Percentiles rank a stretch among this genome's conserved stretches.
Evolutionary conservation across 345 rosid genomes (phyloP).

Genomic region (Iberis pinnata): DNA sequence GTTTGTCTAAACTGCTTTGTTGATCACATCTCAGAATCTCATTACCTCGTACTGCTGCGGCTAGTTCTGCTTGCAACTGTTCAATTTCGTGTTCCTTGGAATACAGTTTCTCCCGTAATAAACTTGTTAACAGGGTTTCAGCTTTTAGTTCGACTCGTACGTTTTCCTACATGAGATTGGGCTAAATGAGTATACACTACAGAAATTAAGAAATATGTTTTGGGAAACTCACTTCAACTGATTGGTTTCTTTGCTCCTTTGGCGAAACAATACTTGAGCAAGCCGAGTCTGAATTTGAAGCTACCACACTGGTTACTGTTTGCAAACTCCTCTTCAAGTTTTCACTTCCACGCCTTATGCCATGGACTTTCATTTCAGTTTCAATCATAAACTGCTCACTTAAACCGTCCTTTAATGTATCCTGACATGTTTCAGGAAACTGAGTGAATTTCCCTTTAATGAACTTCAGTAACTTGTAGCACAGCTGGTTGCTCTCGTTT

Average conservation of each 20-base stretch:
- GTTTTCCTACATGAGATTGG: conserved; percentile 40
- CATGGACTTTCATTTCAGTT: conserved; percentile 62
- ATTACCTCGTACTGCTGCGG: conserved; percentile 73
- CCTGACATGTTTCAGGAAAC: conserved; percentile 28
- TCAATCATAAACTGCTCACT: conserved; percentile 67
- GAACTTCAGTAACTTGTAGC: conserved; percentile 58
- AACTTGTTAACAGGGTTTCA: conserved; percentile 59
- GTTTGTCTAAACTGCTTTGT: conserved; percentile 59
- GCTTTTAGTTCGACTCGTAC: conserved; percentile 59
- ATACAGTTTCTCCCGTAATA: conserved; percentile 76
- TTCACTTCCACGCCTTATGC: conserved; percentile 62
- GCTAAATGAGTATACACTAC: background rate
- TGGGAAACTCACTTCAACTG: conserved; percentile 43
- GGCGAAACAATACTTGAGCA: conserved; percentile 21
- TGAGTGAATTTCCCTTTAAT: conserved; percentile 48
- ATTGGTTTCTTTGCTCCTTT: conserved; percentile 16
- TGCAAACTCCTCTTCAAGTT: conserved; percentile 72
- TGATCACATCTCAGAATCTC: conserved; percentile 69
- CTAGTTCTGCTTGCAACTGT: conserved; percentile 77
- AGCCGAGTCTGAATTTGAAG: conserved; percentile 33
- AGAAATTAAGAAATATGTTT: background rate
- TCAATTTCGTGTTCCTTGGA: conserved; percentile 80
- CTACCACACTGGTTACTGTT: conserved; percentile 40
- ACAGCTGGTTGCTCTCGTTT: conserved; percentile 49
- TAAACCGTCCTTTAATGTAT: conserved; percentile 34